Evolutionary conservation across 1,284 basidiomycete genomes (phyloP).

Genomic region (Mycena citricolor): DNA sequence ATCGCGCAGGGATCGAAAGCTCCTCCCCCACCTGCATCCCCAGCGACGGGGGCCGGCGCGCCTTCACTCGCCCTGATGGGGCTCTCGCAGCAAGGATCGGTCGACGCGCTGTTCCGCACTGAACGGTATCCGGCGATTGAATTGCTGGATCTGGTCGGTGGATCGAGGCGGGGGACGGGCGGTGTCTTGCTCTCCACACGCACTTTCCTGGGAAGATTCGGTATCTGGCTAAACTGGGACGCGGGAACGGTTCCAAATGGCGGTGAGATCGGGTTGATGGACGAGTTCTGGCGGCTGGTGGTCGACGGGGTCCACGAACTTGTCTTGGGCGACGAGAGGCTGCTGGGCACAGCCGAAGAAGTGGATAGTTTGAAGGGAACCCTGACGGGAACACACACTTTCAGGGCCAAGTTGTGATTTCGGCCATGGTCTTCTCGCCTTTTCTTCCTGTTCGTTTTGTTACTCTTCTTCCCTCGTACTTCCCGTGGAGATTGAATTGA

Average conservation of each 20-base stretch:
- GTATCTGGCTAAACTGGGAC: constrained; percentile 12
- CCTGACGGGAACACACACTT: too few relatives aligned
- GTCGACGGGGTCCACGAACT: constrained; percentile 14
- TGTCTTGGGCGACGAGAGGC: constrained; percentile 8
- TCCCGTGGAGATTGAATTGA: too few relatives aligned
- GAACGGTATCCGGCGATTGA: constrained; percentile 9
- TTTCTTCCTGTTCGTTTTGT: too few relatives aligned
- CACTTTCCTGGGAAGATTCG: constrained; percentile 2
- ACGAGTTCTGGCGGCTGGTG: constrained; percentile 15
- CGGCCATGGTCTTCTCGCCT: too few relatives aligned
- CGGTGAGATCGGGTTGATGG: constrained; percentile 9
- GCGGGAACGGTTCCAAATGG: background rate
- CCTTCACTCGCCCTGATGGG: constrained; percentile 14
- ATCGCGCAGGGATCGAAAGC: background rate
- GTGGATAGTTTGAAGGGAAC: too few relatives aligned
- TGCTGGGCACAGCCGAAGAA: constrained; percentile 7
- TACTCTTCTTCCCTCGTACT: too few relatives aligned
- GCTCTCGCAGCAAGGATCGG: constrained; percentile 10
- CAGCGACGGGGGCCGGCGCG: background rate
- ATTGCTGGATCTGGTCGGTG: constrained; percentile 7
- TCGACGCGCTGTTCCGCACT: background rate
- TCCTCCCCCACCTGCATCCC: background rate
- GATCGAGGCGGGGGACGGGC: constrained; percentile 4
- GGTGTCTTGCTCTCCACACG: constrained; percentile 8
- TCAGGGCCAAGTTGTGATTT: too few relatives aligned